phyloP scores from a whole-genome alignment of 768 basidiomycete species.

The Infundibulicybe gibba region DNA sequence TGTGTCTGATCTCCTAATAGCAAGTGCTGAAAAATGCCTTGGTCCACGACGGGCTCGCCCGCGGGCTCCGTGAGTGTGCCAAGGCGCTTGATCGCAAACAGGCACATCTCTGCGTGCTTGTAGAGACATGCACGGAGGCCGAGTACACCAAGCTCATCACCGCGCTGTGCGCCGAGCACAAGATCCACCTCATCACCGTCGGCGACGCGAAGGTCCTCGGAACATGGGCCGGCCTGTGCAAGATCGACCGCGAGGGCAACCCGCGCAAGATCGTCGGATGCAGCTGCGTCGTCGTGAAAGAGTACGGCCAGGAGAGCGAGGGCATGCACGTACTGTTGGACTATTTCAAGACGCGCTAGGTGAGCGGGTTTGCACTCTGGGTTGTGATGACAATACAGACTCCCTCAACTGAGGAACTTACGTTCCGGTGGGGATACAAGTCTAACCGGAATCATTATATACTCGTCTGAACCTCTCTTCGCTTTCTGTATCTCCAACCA shows the following conservation, averaged over 20 bases:
- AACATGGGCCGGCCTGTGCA: conserved; percentile 98
- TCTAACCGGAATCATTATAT: conserved; percentile 90
- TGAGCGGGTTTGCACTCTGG: conserved; percentile 19
- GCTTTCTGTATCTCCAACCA: conserved; percentile 2
- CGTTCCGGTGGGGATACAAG: conserved; percentile 61
- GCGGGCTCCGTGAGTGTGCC: conserved; percentile 95
- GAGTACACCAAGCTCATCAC: conserved; percentile 99
- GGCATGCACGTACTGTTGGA: conserved; percentile 91
- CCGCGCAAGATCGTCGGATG: conserved; percentile 93
- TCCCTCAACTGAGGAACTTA: conserved; percentile 80
- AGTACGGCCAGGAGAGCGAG: conserved; percentile 93
- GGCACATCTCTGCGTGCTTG: conserved; percentile 97
- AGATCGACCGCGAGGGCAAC: conserved; percentile 99
- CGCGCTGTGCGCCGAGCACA: conserved; percentile 98
- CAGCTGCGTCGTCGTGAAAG: conserved; percentile 96
- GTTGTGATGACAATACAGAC: conserved; percentile 82
- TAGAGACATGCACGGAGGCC: conserved; percentile 98
- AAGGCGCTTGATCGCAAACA: conserved; percentile 99
- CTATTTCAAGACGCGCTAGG: conserved; percentile 93
- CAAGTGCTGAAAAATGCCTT: conserved; percentile 99
- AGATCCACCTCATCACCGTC: conserved; percentile 99
- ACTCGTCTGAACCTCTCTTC: conserved; percentile 54
- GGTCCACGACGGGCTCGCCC: conserved; percentile 96
- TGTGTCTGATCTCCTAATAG: conserved; percentile 37
- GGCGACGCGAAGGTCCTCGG: conserved; percentile 98